Evolutionary conservation across 495 filamentous ascomycete species (phyloP).

Genomic region (Amphirosellinia nigrospora): DNA sequence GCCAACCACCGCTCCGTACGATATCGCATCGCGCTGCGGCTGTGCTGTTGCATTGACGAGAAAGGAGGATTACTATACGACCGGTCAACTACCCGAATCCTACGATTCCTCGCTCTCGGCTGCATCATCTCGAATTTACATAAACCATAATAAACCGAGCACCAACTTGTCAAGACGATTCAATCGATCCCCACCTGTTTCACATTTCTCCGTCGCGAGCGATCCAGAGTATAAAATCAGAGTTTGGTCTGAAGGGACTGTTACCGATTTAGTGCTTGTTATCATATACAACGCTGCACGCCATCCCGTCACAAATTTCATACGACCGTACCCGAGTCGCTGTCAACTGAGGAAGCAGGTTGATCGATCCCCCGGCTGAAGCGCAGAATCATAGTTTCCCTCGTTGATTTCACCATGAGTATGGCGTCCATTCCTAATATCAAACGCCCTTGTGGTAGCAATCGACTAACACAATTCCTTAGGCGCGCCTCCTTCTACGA

Average conservation of each 20-base stretch:
- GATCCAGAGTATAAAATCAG: neutral
- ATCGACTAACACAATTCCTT: neutral
- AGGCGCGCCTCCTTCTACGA: conserved; percentile 43
- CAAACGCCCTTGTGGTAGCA: neutral
- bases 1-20: neutral
- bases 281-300: neutral
- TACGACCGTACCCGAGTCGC: neutral
- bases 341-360: neutral
- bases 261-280: conserved; percentile 1
- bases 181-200: neutral
- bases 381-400: neutral
- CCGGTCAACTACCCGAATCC: neutral
- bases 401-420: conserved; percentile 11
- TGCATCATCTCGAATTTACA: neutral
- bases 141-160: neutral
- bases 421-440: neutral
- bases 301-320: neutral
- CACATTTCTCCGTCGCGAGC: neutral
- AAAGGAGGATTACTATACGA: neutral
- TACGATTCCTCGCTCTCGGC: conserved; percentile 9
- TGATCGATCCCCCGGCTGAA: neutral
- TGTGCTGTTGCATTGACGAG: conserved; percentile 12
- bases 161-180: neutral
- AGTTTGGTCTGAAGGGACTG: neutral
- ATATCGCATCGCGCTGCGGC: neutral